A percentile compares a stretch with the other conserved stretches of the same genome.
phyloP scores from a whole-genome alignment of 805 yeast genomes.

The Sungouiozyma ichnusensis region DNA sequence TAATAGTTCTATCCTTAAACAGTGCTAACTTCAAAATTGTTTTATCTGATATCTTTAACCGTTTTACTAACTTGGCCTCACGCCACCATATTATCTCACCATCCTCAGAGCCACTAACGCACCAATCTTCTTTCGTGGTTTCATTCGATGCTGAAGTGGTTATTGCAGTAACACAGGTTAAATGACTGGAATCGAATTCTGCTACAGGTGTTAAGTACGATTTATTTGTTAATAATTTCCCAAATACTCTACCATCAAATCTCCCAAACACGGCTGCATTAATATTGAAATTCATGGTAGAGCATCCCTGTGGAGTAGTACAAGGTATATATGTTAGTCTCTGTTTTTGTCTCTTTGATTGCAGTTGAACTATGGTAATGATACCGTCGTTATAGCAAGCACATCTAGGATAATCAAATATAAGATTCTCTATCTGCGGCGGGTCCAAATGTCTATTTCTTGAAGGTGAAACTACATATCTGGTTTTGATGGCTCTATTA shows the following conservation, averaged over 20 bases:
- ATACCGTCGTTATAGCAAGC: slow-evolving; percentile 29
- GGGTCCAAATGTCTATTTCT: slow-evolving; percentile 3
- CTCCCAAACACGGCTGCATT: slow-evolving; percentile 29
- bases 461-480: slow-evolving; percentile 22
- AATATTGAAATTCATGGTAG: slow-evolving; percentile 27
- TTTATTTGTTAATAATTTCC: slow-evolving; percentile 26
- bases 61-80: slow-evolving; percentile 15
- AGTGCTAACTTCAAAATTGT: slow-evolving; percentile 16
- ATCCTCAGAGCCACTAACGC: slow-evolving; percentile 26
- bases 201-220: slow-evolving; percentile 26
- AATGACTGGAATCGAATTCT: slow-evolving; percentile 23
- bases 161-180: slow-evolving; percentile 25
- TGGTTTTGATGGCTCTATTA: slow-evolving; percentile 26
- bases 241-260: slow-evolving; percentile 28
- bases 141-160: slow-evolving; percentile 16
- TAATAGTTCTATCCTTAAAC: slow-evolving; percentile 18
- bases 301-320: slow-evolving; percentile 30
- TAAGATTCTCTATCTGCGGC: slow-evolving; percentile 20
- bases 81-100: slow-evolving; percentile 30
- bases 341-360: slow-evolving; percentile 17
- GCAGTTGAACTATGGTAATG: slow-evolving; percentile 25
- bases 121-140: slow-evolving; percentile 12
- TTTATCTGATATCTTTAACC: slow-evolving; percentile 13
- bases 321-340: slow-evolving; percentile 29
- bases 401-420: slow-evolving; percentile 28